Evolutionary conservation across 208 protist genomes (phyloP), one percentile per base, ranked within the genome.

Genomic region (Leishmania braziliensis): DNA sequence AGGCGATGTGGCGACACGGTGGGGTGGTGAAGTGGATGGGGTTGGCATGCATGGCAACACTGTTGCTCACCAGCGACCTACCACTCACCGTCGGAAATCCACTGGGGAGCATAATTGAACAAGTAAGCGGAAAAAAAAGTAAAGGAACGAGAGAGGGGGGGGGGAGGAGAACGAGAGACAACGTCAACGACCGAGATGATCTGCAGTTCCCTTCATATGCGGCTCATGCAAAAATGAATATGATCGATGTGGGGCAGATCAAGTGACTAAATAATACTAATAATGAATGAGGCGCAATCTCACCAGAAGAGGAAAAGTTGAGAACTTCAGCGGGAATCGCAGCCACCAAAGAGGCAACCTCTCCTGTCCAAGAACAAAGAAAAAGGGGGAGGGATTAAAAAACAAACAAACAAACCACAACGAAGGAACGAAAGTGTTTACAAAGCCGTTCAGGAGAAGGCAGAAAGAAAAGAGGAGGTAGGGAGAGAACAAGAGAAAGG

Each of bases 21-120:
- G 82, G 77, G 8, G 82, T 85, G 9, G 70, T 63, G 14, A 79
- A 82, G 63, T 43, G 72, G 33, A 36, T 72, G n/a, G 46, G 10
- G 60, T 2, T 46, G 60, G 20, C 23, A 2, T 79, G 76, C 63
- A 56, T 46, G 9, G 60, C 12, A 48, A 8, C 46, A 26, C n/a
- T 39, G 56, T 53, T 66, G 20, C 29, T 29, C 8, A 26, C 5
- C n/a, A n/a, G 10, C 72, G 72, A 76, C 51, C 53, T 5, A 46
- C 51, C 29, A n/a, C 72, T 4, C 10, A 29, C 18, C 14, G 18
- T 39, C 18, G 72, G 18, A n/a, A 76, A n/a, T 39, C 10, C 69
- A 53, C 29, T 46, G 50, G 72, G 16, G n/a, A 36, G 29, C 51
- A 76, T 76, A 53, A 53, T 1, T 9, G 3, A 29, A 29, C 18